Evolutionary conservation across 2,329 filamentous ascomycete genomes (phyloP), one percentile per base, ranked within the genome.

Genomic region (Cercospora brassicicola): DNA sequence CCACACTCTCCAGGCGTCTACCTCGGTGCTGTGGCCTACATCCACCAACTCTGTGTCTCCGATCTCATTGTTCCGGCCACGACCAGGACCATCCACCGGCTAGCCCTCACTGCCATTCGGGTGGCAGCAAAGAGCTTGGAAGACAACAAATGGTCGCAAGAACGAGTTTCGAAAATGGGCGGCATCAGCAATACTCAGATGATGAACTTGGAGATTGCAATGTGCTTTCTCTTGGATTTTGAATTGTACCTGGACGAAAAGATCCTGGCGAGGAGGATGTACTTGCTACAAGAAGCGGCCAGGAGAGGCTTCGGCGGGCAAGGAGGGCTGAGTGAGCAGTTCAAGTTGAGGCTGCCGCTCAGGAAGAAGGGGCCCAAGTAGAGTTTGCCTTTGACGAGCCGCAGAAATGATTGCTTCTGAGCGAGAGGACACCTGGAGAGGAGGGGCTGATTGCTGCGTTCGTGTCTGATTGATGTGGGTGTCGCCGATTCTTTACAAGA

Each of bases 101-200:
- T 98, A 7, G 85, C 96, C 33, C 86, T 99, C 15, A 94, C 93
- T 0, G 92, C 91, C 6, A 84, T 97, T 63, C 85, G 94, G 39
- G 91, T 97, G 3, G 93, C 94, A 13, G 95, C 94, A 87, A 99
- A 98, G 81, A 92, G 93, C 0, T 82, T 97, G n/a, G 94, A 99
- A 79, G 94, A 98, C 78, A 85, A 94, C 64, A 91, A 90, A 73
- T 97, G 96, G 81, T 88, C 92, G 8, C 94, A 97, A 81, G 86
- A 86, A 68, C 90, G 93, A 65, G 89, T 97, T 72, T 90, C 94
- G 18, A 91, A 90, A 72, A 94, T 98, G 1, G 94, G 95, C 51
- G 94, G 94, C 18, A 93, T 98, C 15, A 92, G 88, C 75, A 91
- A 92, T 77, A 82, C 84, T 18, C 93, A 98, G 80, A 85, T 99